Conservation (phyloP, 164 flowering plant species). For the Magnolia kwangsiensis region DNA sequence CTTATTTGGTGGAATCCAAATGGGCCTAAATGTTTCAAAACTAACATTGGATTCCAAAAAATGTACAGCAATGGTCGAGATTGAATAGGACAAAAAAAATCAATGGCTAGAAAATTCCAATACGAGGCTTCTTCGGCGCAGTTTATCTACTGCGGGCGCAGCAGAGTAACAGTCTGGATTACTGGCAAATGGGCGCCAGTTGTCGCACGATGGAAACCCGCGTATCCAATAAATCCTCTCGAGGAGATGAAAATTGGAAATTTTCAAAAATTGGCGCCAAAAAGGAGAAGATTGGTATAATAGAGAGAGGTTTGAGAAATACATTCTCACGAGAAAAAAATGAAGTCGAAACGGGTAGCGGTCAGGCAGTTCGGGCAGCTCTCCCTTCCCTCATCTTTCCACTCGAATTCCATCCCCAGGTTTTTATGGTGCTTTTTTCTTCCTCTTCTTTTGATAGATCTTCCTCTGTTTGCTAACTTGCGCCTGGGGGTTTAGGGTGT, state of each 20-base stretch:
- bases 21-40: no score
- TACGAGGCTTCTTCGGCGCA: no score
- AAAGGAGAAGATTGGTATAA: not conserved
- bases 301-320: not conserved
- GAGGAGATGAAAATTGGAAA: not conserved
- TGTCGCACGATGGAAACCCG: not conserved
- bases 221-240: not conserved
- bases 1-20: no score
- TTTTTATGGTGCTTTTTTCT: not conserved
- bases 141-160: no score
- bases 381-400: slow-evolving; percentile 32
- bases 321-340: not conserved
- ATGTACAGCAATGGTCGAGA: no score
- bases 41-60: no score
- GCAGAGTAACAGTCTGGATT: no score
- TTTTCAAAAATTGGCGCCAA: slow-evolving; percentile 12
- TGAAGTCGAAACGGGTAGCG: slow-evolving; percentile 23
- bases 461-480: not conserved
- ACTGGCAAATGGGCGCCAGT: not conserved
- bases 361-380: slow-evolving; percentile 43
- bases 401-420: not conserved
- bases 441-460: not conserved
- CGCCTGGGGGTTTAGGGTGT: not conserved
- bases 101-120: no score
- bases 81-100: no score